Percentiles rank a stretch among this genome's conserved stretches.
Evolutionary conservation across 2,329 filamentous ascomycete genomes (phyloP).

Genomic region (Trichoderma sp.): DNA sequence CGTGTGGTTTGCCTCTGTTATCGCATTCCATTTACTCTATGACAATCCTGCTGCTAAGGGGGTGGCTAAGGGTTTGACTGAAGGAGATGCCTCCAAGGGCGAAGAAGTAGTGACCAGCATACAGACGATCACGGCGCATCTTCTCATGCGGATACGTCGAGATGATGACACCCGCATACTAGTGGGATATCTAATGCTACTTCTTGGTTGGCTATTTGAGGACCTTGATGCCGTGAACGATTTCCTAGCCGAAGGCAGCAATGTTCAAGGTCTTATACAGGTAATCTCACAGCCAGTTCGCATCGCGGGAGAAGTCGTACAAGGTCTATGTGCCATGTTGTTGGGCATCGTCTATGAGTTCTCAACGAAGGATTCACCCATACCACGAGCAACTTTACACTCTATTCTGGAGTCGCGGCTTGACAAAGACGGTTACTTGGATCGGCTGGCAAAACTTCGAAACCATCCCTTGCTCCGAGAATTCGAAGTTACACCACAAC

Average conservation of each 20-base stretch:
- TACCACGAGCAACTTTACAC: conserved; percentile 77
- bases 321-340: conserved; percentile 79
- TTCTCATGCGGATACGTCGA: conserved; percentile 75
- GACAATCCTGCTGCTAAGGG: conserved; percentile 78
- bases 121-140: conserved; percentile 79
- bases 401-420: conserved; percentile 73
- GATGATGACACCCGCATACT: conserved; percentile 75
- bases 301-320: conserved; percentile 63
- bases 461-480: conserved; percentile 78
- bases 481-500: conserved; percentile 81
- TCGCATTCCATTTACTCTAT: conserved; percentile 81
- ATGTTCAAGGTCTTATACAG: conserved; percentile 81
- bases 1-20: conserved; percentile 82
- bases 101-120: conserved; percentile 96
- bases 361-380: conserved; percentile 92
- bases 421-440: conserved; percentile 82
- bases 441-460: conserved; percentile 74
- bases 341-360: conserved; percentile 93
- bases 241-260: conserved; percentile 87
- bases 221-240: conserved; percentile 89
- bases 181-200: conserved; percentile 83
- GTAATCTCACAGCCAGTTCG: conserved; percentile 59
- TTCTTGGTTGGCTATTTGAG: conserved; percentile 88
- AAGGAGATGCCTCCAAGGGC: conserved; percentile 83
- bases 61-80: conserved; percentile 75